Conservation (phyloP, 2,329 filamentous ascomycete species). For the Colletotrichum noveboracense region DNA sequence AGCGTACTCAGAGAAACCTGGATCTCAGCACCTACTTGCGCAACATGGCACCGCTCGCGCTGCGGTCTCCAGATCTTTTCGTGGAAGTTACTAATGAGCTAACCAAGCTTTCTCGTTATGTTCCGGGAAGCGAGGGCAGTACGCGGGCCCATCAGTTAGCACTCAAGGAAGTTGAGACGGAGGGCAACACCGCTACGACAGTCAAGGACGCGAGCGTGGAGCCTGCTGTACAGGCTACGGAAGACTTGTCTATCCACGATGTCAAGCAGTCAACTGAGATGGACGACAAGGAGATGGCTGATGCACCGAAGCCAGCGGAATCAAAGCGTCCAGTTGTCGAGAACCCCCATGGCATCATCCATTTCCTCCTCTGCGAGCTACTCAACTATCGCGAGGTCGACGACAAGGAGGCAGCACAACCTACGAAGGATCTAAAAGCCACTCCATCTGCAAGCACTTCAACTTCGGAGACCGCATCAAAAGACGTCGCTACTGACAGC, state of each 20-base stretch:
- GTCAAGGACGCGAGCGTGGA: constrained; percentile 34
- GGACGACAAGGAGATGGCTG: constrained; percentile 64
- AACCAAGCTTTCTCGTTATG: constrained; percentile 73
- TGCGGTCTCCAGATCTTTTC: constrained; percentile 85
- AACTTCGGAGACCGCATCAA: neutral
- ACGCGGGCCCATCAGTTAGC: constrained; percentile 39
- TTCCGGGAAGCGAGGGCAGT: constrained; percentile 37
- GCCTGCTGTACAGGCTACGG: constrained; percentile 50
- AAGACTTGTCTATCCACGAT: constrained; percentile 53
- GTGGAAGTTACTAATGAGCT: constrained; percentile 87
- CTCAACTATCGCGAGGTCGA: constrained; percentile 92
- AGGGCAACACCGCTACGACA: constrained; percentile 18
- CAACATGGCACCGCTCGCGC: constrained; percentile 76
- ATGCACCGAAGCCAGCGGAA: constrained; percentile 71
- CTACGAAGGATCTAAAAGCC: constrained; percentile 47
- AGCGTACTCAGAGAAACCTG: constrained; percentile 56
- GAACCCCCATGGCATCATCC: constrained; percentile 92
- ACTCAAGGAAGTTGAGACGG: constrained; percentile 42
- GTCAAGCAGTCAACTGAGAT: constrained; percentile 66
- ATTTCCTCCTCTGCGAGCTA: constrained; percentile 92
- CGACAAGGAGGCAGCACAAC: constrained; percentile 69
- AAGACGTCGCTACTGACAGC: constrained; percentile 21
- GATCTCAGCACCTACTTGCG: constrained; percentile 79
- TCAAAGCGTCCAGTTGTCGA: constrained; percentile 85
- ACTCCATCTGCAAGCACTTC: constrained; percentile 32